Conservation (phyloP, 495 filamentous ascomycete genomes). For the Oleoguttula mirabilis region DNA sequence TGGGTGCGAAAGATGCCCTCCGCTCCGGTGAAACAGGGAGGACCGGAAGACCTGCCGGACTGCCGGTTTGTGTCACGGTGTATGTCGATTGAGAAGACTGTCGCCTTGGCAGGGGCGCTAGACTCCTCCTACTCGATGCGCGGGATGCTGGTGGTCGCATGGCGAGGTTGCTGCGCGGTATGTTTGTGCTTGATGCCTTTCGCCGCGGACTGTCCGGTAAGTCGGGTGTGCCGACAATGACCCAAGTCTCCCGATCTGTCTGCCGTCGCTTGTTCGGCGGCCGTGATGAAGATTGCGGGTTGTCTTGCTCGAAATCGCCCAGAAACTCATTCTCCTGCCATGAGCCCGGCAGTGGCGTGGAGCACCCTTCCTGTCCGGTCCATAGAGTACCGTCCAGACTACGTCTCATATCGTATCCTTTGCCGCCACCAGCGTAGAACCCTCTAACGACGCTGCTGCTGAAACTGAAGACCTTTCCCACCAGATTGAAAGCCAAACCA, state of each 20-base stretch:
- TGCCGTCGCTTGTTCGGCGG: constrained; percentile 40
- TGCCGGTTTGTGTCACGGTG: constrained; percentile 19
- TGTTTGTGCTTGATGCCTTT: constrained; percentile 9
- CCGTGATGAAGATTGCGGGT: constrained; percentile 5
- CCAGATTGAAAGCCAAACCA: constrained; percentile 39
- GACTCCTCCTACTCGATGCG: constrained; percentile 19
- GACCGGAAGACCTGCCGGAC: neutral
- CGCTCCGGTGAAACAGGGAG: neutral
- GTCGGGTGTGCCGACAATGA: constrained; percentile 48
- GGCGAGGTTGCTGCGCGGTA: constrained; percentile 7
- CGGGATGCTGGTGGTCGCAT: constrained; percentile 1
- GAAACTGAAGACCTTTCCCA: constrained; percentile 69
- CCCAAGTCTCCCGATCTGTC: constrained; percentile 51
- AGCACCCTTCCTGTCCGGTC: neutral
- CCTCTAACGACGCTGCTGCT: constrained; percentile 68
- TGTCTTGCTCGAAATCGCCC: constrained; percentile 24
- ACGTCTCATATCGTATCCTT: constrained; percentile 42
- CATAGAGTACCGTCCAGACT: neutral
- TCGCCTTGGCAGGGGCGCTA: constrained; percentile 24
- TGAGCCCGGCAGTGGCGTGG: constrained; percentile 34
- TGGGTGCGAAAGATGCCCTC: constrained; percentile 12
- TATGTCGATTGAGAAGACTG: constrained; percentile 35
- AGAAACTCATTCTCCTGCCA: constrained; percentile 29
- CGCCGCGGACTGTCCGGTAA: constrained; percentile 21
- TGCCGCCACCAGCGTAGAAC: constrained; percentile 75